Evolutionary conservation across 1,139 yeast species (phyloP), one percentile per base, ranked within the genome.

Genomic region (Magnusiomyces suaveolens): DNA sequence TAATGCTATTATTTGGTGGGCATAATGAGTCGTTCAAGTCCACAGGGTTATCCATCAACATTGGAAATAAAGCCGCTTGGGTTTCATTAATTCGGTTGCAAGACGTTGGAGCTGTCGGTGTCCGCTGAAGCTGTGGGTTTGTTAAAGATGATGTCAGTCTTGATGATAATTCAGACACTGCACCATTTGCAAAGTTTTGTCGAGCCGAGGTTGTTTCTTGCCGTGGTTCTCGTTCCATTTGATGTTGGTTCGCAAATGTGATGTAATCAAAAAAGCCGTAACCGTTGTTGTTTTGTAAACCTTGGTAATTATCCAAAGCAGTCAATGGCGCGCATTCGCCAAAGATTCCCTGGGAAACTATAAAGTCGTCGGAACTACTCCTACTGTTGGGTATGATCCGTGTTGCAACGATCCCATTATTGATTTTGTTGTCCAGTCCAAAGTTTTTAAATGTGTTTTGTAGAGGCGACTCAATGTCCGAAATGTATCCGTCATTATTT

Each of bases 281-380:
- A 23, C 54, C 20, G 10, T 24, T n/a, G 25, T 50, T 50, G 44
- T 48, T 23, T 6, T 51, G 20, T 2, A 55, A 55, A 18, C 53
- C 36, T 47, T 55, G 56, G 29, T 50, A 55, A 50, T 55, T 53
- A 49, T 55, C 58, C 32, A 51, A 54, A 10, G 58, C 56, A 29
- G 50, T 49, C 44, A 56, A 51, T 25, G 53, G 50, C 6, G 58
- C 51, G 24, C 51, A 56, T 20, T 56, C 58, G 38, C 53, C 58
- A 12, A 56, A 43, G 4, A 41, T 43, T 14, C 49, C 52, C 1
- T 51, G 26, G 20, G 41, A 38, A 26, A 53, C 47, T 18, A 51
- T 44, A 21, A 56, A 33, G 43, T 56, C 55, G 39, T 55, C 57
- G 10, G 50, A 39, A 44, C 16, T 43, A 16, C 16, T 43, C 16